These are phyloP conservation scores for Taiozyma sp. DNA, from an alignment of 1,139 yeast species.

Conservation along the genomic window DNA sequence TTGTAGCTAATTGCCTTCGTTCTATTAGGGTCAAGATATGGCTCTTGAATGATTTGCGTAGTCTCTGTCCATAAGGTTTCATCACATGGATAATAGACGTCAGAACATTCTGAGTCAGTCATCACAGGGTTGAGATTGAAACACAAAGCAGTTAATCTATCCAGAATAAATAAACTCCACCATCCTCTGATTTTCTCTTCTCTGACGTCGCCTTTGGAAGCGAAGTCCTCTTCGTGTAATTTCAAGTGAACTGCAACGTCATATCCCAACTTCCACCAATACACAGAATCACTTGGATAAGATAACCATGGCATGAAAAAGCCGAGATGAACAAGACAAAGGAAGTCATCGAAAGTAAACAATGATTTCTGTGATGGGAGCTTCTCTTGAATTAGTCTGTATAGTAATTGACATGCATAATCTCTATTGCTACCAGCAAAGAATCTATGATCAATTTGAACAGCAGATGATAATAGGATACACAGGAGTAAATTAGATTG, in stretches of 20 bases:
- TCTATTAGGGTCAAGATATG: conserved; percentile 15
- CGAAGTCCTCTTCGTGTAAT: conserved; percentile 16
- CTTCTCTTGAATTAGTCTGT: conserved; percentile 14
- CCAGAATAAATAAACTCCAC: conserved; percentile 38
- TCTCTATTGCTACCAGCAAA: conserved; percentile 26
- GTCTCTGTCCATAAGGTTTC: conserved; percentile 30
- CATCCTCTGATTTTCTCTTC: conserved; percentile 39
- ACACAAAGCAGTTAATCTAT: conserved; percentile 35
- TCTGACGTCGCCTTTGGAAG: conserved; percentile 26
- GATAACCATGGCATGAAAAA: conserved; percentile 36
- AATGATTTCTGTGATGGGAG: conserved; percentile 4
- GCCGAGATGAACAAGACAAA: conserved; percentile 33
- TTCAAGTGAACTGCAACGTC: conserved; percentile 29
- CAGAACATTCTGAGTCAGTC: conserved; percentile 30
- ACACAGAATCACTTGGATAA: conserved; percentile 33
- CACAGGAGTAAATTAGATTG: conserved; percentile 31
- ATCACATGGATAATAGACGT: conserved; percentile 30
- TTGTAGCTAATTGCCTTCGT: conserved; percentile 10
- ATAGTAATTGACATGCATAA: conserved; percentile 13
- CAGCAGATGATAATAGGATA: conserved; percentile 32
- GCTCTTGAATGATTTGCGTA: conserved; percentile 7
- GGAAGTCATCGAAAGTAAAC: conserved; percentile 34
- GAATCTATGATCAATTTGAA: conserved; percentile 33
- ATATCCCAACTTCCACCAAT: conserved; percentile 37
- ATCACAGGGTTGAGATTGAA: conserved; percentile 32